Evolutionary conservation across 805 yeast species (phyloP).

Genomic region (Saccharomyces eubayanus): DNA sequence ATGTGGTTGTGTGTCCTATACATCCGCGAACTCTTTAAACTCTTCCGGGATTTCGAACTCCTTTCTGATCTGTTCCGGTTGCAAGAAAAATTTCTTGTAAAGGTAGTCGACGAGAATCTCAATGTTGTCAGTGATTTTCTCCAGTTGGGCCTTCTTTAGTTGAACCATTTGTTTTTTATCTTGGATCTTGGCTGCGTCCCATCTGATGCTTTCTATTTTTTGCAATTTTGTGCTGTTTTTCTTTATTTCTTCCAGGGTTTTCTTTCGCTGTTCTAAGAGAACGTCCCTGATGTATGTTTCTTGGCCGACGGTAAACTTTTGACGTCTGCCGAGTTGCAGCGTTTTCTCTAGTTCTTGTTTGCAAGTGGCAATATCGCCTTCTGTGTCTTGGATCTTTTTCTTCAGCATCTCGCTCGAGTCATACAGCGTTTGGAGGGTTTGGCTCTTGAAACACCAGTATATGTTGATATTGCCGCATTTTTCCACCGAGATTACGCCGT

Average conservation of each 20-base stretch:
- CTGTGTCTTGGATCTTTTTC: conserved; percentile 3
- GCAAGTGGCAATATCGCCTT: neutral
- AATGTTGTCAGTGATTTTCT: conserved; percentile 34
- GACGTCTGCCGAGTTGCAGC: neutral
- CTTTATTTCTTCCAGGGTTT: neutral
- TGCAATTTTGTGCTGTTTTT: conserved; percentile 1
- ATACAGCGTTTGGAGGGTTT: conserved; percentile 8
- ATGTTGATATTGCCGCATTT: conserved; percentile 49
- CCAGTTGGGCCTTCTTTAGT: conserved; percentile 9
- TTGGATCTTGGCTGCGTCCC: conserved; percentile 15
- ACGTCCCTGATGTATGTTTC: neutral
- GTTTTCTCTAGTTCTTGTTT: neutral
- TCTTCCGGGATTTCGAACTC: conserved; percentile 41
- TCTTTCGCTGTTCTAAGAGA: conserved; percentile 4
- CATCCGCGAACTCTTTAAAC: conserved; percentile 22
- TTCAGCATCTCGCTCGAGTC: conserved; percentile 7
- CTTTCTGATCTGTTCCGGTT: conserved; percentile 24
- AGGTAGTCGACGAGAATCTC: conserved; percentile 35
- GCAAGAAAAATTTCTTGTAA: conserved; percentile 25
- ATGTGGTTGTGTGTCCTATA: neutral
- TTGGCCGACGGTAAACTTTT: neutral
- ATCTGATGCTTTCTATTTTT: conserved; percentile 6
- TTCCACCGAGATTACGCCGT: conserved; percentile 36
- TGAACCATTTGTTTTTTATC: conserved; percentile 5
- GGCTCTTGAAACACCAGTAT: conserved; percentile 40